Evolutionary conservation across 192 early-diverging fungal genomes (phyloP).

Genomic region (Backusella tuberculispora): DNA sequence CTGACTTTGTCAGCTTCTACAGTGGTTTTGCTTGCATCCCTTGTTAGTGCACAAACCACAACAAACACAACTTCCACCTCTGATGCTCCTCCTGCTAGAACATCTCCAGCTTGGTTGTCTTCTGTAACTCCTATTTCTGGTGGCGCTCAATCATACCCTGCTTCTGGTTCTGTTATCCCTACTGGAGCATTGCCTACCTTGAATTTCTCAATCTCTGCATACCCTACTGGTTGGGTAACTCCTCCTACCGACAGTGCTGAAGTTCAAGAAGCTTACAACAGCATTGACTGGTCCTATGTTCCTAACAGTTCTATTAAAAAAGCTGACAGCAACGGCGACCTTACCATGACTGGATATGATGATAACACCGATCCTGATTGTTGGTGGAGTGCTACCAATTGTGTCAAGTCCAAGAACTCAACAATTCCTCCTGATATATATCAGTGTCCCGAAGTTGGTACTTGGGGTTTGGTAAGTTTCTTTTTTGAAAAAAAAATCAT

Average conservation of each 20-base stretch:
- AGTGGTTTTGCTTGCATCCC: not conserved
- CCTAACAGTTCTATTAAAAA: conserved; percentile 31
- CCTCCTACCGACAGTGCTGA: conserved; percentile 44
- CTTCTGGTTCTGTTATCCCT: conserved; percentile 22
- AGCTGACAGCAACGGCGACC: conserved; percentile 38
- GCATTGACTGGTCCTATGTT: conserved; percentile 43
- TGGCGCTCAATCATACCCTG: conserved; percentile 25
- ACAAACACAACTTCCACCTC: not conserved
- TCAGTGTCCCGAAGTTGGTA: conserved; percentile 36
- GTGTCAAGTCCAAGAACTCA: conserved; percentile 31
- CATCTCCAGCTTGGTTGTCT: conserved; percentile 38
- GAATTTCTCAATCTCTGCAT: conserved; percentile 22
- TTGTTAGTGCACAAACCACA: conserved; percentile 6
- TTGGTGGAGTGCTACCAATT: conserved; percentile 41
- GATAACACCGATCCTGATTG: conserved; percentile 37
- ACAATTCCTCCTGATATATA: conserved; percentile 42
- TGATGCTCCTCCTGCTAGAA: conserved; percentile 7
- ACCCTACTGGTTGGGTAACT: conserved; percentile 41
- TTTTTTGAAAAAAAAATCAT: not conserved
- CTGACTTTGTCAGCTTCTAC: not conserved
- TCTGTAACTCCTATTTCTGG: conserved; percentile 30
- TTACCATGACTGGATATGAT: conserved; percentile 38
- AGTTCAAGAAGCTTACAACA: conserved; percentile 32
- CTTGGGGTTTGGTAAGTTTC: conserved; percentile 29
- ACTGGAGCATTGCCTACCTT: conserved; percentile 27